Percentiles rank a stretch among this genome's conserved stretches.
Evolutionary conservation across 2,329 filamentous ascomycete genomes (phyloP).

Genomic region (Stylonectria norvegica): DNA sequence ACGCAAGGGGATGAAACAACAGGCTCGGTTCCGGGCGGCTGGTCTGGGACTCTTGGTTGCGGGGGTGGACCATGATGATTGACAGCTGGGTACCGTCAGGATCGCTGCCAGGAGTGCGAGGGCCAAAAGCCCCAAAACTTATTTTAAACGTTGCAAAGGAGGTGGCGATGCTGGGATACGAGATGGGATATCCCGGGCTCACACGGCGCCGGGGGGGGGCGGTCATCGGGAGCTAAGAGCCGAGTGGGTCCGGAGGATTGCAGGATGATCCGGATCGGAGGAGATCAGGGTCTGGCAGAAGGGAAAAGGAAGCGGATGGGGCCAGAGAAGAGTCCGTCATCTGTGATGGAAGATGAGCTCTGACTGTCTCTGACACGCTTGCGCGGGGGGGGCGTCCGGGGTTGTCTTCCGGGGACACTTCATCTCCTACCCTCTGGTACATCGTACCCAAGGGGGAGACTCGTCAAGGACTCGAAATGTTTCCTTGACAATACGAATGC

Average conservation of each 20-base stretch:
- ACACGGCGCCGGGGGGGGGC: not conserved
- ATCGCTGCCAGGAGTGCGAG: not conserved
- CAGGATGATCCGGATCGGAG: constrained; percentile 11
- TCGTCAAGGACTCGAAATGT: too few relatives aligned
- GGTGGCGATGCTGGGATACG: constrained; percentile 10
- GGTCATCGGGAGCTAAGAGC: not conserved
- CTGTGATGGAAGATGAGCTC: not conserved
- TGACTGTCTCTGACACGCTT: constrained; percentile 16
- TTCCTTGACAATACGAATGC: too few relatives aligned
- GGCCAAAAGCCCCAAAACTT: constrained; percentile 5
- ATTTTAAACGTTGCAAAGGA: constrained; percentile 18
- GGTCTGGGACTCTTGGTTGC: constrained; percentile 25
- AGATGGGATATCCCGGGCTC: not conserved
- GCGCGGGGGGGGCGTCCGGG: constrained; percentile 1
- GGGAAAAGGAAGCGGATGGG: not conserved
- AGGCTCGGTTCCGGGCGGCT: constrained; percentile 23
- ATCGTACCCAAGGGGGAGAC: too few relatives aligned
- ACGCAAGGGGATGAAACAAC: constrained; percentile 15
- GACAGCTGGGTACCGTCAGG: constrained; percentile 12
- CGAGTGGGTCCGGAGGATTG: not conserved
- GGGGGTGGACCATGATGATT: constrained; percentile 27
- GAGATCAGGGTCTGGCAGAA: constrained; percentile 4
- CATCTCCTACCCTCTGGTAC: not conserved
- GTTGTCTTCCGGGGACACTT: not conserved
- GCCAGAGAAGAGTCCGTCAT: not conserved